Evolutionary conservation across 305 asterid genomes (phyloP).

Genomic region (Plantago rigida): DNA sequence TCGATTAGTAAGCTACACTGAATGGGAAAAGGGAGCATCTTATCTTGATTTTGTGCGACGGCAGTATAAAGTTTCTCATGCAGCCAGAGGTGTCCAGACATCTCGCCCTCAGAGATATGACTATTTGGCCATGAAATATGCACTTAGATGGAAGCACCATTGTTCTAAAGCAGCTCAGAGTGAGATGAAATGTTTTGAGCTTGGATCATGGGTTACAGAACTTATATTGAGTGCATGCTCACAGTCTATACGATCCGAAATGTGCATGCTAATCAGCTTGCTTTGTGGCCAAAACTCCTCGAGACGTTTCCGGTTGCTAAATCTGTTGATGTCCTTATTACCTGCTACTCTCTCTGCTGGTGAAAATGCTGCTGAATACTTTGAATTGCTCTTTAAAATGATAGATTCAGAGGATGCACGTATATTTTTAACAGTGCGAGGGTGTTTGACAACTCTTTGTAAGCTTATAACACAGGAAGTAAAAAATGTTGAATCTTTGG

Average conservation of each 20-base stretch:
- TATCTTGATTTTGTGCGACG: constrained; percentile 99
- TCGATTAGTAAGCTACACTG: constrained; percentile 77
- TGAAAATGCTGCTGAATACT: constrained; percentile 95
- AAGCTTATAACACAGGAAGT: constrained; percentile 81
- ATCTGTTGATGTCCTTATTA: constrained; percentile 81
- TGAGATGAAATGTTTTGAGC: constrained; percentile 73
- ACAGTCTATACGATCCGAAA: constrained; percentile 93
- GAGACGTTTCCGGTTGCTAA: constrained; percentile 71
- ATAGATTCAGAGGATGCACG: constrained; percentile 92
- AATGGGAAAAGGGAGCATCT: constrained; percentile 99
- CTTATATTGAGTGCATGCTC: constrained; percentile 97
- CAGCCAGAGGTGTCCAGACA: constrained; percentile 62
- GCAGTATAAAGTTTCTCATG: constrained; percentile 79
- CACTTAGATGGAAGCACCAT: constrained; percentile 86
- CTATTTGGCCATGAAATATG: constrained; percentile 82
- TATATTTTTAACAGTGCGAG: constrained; percentile 84
- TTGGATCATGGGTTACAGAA: constrained; percentile 99
- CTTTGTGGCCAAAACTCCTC: constrained; percentile 92
- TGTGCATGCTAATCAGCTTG: constrained; percentile 88
- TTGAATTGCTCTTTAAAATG: constrained; percentile 89
- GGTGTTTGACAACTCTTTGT: constrained; percentile 70
- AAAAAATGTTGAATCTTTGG: constrained; percentile 71
- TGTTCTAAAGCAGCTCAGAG: constrained; percentile 55
- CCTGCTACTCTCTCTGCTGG: constrained; percentile 90
- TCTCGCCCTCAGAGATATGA: constrained; percentile 77